Base-by-base conservation (phyloP, 768 basidiomycete genomes). In the Psilocybe subaeruginosa region DNA sequence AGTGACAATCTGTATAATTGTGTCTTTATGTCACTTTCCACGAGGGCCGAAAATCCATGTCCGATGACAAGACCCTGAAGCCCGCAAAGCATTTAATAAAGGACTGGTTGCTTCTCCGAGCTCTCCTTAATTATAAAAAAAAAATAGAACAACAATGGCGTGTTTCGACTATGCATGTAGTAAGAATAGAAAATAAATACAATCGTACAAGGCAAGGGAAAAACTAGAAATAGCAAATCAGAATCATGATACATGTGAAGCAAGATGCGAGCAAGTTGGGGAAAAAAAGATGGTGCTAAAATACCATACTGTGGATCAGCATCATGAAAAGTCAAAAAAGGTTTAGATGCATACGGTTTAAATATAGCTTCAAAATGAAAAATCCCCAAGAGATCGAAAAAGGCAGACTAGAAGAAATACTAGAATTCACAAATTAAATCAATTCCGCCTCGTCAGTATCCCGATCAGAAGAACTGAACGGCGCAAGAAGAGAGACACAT, bases 351-450 rank as follows among this genome's bases (percentile, higher is more conserved):
- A n/a, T n/a, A 43, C 41, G 41, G 14, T 43, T 23, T 9, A 12
- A 6, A 43, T 43, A 43, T 12, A 43, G n/a, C 14, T 5, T 43
- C 11, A 6, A 43, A 12, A 16, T 12, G n/a, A 43, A 11, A 16
- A 43, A 43, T 12, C 14, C 41, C 11, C 37, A 8, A 37, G 3
- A 39, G 41, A 12, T 17, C 14, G 5, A 43, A 12, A 2, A 4
- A 1, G 14, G 41, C 41, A 43, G 2, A 43, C n/a, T 43, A 57
- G 43, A 57, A 57, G 30, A 41, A 57, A 57, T 31, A 48, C 56
- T 57, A 49, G 17, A 23, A 47, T 39, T 19, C 8, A 27, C 43
- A 27, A 17, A 23, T 7, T 11, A 30, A 3, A 31, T 35, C 33
- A 35, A 11, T 23, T 23, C 2, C 3, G 33, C 33, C 11, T 4